Base-by-base conservation (phyloP, 768 basidiomycete species). In the Plicaturopsis crispa region DNA sequence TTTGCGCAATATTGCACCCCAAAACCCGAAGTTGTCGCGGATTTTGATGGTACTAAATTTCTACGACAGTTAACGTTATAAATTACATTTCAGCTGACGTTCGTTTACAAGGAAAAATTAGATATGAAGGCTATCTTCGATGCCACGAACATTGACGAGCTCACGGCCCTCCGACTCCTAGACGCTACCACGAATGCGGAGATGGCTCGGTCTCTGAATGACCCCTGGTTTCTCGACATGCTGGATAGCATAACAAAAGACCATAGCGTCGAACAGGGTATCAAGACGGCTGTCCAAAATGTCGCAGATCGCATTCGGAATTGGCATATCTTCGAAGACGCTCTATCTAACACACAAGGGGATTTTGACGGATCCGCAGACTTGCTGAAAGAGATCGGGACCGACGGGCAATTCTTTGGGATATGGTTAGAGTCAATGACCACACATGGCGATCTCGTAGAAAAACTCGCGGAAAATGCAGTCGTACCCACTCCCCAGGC, bases 341-440 rank as follows among this genome's bases (percentile, higher is more conserved):
- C 77, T 1, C 60, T 88, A 5, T 66, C 65, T 3, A 75, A 75
- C 46, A 54, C 69, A 0, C 62, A 65, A 2, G 73, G 66, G 10
- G 65, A 83, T 43, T 78, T 80, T 48, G 37, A 48, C 1, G 54
- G 54, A 5, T 67, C 75, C n/a, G 67, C 66, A 11, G 53, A 44
- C 4, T 68, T 80, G 48, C 55, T 88, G 17, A 72, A 69, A 43
- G 79, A 85, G 23, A 62, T 85, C 11, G 71, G 75, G 8, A 55
- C 63, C 2, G 79, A 80, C 34, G 85, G 87, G 45, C 69, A 73
- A 40, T 70, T 82, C 2, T 66, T 81, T 36, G 85, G 84, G 5
- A 77, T 81, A 33, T 85, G 80, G 80, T 60, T 88, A 10, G 76
- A 73, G 39, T 79, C 75, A 7, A 76, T 87, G 71, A 64, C 76